phyloP scores from a whole-genome alignment of 192 early-diverging fungal genomes.

The Gorgonomyces haynaldii region DNA sequence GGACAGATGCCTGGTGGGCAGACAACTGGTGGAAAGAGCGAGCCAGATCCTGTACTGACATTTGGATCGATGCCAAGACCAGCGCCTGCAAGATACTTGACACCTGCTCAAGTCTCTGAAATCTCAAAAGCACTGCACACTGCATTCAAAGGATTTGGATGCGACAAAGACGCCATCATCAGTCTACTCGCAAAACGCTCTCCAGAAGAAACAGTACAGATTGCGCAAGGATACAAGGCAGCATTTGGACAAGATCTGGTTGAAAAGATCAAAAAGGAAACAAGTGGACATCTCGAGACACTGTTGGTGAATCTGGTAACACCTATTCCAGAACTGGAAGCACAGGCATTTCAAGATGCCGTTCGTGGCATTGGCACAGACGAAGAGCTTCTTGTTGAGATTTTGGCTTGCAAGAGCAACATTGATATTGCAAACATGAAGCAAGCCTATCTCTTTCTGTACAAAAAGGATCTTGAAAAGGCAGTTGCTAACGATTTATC shows the following conservation, averaged over 20 bases:
- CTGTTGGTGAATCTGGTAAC: neutral
- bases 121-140: neutral
- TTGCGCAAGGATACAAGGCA: neutral
- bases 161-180: neutral
- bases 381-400: slow-evolving; percentile 35
- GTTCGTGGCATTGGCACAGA: slow-evolving; percentile 26
- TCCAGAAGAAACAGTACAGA: neutral
- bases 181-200: neutral
- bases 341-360: neutral
- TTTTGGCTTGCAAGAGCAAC: slow-evolving; percentile 31
- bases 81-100: no score
- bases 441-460: slow-evolving; percentile 17
- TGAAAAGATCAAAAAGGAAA: neutral
- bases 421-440: slow-evolving; percentile 30
- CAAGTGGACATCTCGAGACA: neutral
- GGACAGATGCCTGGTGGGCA: no score
- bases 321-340: neutral
- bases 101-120: neutral
- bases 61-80: no score
- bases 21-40: no score
- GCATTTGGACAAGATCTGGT: neutral
- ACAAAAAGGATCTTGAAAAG: slow-evolving; percentile 14
- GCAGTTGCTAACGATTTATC: slow-evolving; percentile 19
- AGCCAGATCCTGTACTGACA: no score
- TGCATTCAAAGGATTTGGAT: neutral